Percentiles rank a stretch among this genome's conserved stretches.
phyloP scores from a whole-genome alignment of 129 eudicot species.

The Centrapalus pauciflorus region DNA sequence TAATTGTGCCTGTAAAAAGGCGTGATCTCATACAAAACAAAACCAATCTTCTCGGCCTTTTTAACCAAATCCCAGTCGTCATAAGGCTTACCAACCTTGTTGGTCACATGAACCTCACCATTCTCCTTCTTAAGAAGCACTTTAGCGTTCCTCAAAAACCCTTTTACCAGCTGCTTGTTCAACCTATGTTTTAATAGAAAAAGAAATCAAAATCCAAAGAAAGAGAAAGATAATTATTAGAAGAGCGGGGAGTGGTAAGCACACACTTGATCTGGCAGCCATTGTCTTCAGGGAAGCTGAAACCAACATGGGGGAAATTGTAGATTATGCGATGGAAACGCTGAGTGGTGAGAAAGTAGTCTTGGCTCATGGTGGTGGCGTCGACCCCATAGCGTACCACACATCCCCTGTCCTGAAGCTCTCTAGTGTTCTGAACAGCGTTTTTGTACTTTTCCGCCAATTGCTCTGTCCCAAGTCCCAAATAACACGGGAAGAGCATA shows the following conservation, averaged over 20 bases:
- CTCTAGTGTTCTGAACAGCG: constrained; percentile 19
- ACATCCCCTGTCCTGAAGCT: constrained; percentile 31
- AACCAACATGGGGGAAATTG: constrained; percentile 51
- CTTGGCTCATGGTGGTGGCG: constrained; percentile 38
- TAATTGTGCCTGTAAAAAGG: constrained; percentile 32
- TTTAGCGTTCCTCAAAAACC: constrained; percentile 38
- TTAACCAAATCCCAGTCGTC: constrained; percentile 45
- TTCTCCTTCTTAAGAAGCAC: constrained; percentile 30
- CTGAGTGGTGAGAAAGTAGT: constrained; percentile 41
- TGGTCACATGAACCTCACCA: constrained; percentile 42
- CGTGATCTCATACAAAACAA: constrained; percentile 19
- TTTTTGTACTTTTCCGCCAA: constrained; percentile 32
- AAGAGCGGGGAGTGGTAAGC: not conserved
- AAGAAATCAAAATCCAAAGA: not conserved
- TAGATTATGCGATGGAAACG: constrained; percentile 41
- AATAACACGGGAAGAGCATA: too few relatives aligned
- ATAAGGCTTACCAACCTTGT: constrained; percentile 42
- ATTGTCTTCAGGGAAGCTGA: constrained; percentile 32
- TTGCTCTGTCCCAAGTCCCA: too few relatives aligned
- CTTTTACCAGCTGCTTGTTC: constrained; percentile 42
- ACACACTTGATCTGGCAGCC: constrained; percentile 42
- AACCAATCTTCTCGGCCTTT: constrained; percentile 37
- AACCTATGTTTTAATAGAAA: not conserved
- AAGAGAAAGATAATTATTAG: not conserved
- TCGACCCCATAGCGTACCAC: constrained; percentile 37